Conservation (phyloP, 2,329 filamentous ascomycete genomes). For the Phaeophleospora eucalypticola region DNA sequence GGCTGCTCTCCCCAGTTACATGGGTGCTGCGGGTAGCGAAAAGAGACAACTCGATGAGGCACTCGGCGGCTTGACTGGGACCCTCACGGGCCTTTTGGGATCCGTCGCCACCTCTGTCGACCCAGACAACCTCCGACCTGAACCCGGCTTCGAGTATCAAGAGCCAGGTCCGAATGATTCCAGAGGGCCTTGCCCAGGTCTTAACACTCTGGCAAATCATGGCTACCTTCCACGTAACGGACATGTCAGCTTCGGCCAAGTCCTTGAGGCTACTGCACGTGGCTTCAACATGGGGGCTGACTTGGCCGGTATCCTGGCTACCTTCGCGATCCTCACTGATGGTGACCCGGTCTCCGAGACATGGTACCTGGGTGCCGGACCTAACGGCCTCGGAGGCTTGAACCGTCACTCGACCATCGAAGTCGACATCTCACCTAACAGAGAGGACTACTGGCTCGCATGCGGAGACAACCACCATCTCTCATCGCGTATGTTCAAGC, state of each 20-base stretch:
- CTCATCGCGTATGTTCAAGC: slow-evolving; percentile 29
- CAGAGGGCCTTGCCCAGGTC: slow-evolving; percentile 27
- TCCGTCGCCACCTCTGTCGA: slow-evolving; percentile 24
- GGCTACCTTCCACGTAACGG: slow-evolving; percentile 40
- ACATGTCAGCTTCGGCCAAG: slow-evolving; percentile 33
- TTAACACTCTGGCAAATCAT: slow-evolving; percentile 41
- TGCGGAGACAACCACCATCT: slow-evolving; percentile 33
- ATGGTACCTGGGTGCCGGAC: slow-evolving; percentile 27
- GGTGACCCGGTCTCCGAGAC: slow-evolving; percentile 27
- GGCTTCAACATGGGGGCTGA: slow-evolving; percentile 28
- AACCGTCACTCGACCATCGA: slow-evolving; percentile 31
- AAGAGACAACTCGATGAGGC: slow-evolving; percentile 9
- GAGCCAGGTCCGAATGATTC: slow-evolving; percentile 26
- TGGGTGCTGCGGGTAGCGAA: background rate
- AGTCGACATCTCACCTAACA: slow-evolving; percentile 30
- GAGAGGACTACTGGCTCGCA: slow-evolving; percentile 35
- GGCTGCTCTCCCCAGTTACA: slow-evolving; percentile 8
- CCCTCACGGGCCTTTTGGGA: slow-evolving; percentile 18
- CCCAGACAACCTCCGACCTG: slow-evolving; percentile 26
- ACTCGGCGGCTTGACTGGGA: slow-evolving; percentile 10
- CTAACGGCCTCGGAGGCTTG: slow-evolving; percentile 24
- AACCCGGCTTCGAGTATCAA: slow-evolving; percentile 25
- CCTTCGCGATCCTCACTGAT: slow-evolving; percentile 30
- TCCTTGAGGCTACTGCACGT: slow-evolving; percentile 30
- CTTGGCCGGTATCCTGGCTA: slow-evolving; percentile 35